Evolutionary conservation across 2,329 filamentous ascomycete species (phyloP), one percentile per base, ranked within the genome.

Genomic region (Triangularia setosa): DNA sequence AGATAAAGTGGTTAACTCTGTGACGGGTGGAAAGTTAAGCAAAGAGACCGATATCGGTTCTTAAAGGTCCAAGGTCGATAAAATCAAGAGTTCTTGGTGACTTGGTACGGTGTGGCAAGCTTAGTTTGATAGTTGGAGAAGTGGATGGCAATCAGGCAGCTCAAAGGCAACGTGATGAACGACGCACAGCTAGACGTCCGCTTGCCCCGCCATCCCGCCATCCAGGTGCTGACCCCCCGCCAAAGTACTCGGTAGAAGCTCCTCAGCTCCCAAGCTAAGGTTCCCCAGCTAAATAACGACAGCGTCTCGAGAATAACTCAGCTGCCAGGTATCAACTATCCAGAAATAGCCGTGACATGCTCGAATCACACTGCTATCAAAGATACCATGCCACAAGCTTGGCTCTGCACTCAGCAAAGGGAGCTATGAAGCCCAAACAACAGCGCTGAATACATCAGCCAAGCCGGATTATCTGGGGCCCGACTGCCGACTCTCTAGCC

Each of bases 61-160:
- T 18, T 21, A 5, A 16, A 8, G 9, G 8, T 5, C 7, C 2
- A 21, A 9, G 21, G 7, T 48, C n/a, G 40, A 21, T 21, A n/a
- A 2, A 18, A n/a, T 40, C 5, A 18, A 5, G 21, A 18, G 40
- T 48, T 21, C n/a, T 48, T 48, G n/a, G n/a, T 21, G n/a, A 2
- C 44, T n/a, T 40, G 44, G 21, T 24, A 54, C 14, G 24, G 28
- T 58, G 28, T 54, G 23, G 18, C 59, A 63, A 14, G n/a, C 23
- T 52, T 21, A 48, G 40, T 16, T 53, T 16, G 48, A 48, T 16
- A 12, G 2, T 14, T 58, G 21, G 16, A n/a, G 44, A 54, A 18
- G n/a, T 44, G 44, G 33, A 21, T 21, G n/a, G 60, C 52, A 58
- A 64, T 65, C 58, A 65, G 66, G 68, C 68, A 69, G 64, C 64